phyloP scores from a whole-genome alignment of 2,329 filamentous ascomycete genomes.

The Chaetomiaceae sp. region DNA sequence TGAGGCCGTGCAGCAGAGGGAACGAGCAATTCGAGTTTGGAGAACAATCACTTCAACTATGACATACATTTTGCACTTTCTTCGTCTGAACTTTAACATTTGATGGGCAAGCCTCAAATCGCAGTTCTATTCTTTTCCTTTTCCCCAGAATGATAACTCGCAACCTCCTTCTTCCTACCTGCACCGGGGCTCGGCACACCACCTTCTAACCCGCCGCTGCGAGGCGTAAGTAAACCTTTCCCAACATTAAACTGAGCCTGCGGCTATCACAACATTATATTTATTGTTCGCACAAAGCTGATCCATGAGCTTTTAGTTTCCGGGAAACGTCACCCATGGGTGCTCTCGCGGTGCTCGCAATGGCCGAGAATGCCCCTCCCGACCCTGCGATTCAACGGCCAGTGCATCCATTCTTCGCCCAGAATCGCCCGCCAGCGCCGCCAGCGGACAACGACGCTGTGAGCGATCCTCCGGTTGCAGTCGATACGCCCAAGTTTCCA shows the following conservation, averaged over 20 bases:
- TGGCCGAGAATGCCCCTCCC: conserved; percentile 32
- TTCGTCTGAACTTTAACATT: background rate
- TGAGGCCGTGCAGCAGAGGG: background rate
- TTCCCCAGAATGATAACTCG: conserved; percentile 9
- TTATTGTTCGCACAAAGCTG: background rate
- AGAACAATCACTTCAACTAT: background rate
- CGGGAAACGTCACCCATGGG: conserved; percentile 36
- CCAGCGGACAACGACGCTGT: background rate
- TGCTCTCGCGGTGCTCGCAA: conserved; percentile 38
- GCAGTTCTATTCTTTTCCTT: background rate
- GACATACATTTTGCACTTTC: background rate
- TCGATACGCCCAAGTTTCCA: background rate
- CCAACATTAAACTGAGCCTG: background rate
- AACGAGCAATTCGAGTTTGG: too few relatives aligned
- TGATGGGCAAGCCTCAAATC: too few relatives aligned
- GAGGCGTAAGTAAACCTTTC: too few relatives aligned
- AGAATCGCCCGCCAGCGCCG: conserved; percentile 19
- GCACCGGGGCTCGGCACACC: too few relatives aligned
- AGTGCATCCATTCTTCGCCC: conserved; percentile 52
- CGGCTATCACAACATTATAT: background rate
- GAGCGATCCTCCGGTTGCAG: background rate
- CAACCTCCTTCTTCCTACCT: background rate
- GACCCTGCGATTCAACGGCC: conserved; percentile 33
- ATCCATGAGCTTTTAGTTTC: background rate
- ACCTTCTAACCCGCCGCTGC: too few relatives aligned